phyloP scores from a whole-genome alignment of 2,329 filamentous ascomycete genomes.

The Fusarium cicatricum region DNA sequence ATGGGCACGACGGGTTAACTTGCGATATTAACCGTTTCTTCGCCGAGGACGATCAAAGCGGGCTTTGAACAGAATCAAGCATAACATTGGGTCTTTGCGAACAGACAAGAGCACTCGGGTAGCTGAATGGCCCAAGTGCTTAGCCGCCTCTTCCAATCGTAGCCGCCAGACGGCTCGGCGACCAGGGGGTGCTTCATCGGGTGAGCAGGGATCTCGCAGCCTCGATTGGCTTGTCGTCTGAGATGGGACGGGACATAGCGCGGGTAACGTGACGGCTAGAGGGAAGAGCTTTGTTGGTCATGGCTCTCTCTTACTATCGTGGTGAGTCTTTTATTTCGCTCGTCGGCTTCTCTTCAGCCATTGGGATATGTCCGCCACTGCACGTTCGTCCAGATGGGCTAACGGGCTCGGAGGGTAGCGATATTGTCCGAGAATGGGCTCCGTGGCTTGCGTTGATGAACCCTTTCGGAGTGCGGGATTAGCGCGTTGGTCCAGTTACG shows the following conservation, averaged over 20 bases:
- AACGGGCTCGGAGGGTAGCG: conserved; percentile 11
- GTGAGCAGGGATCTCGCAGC: conserved; percentile 43
- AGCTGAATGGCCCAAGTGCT: conserved; percentile 31
- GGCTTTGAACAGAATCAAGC: conserved; percentile 6
- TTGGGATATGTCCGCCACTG: conserved; percentile 26
- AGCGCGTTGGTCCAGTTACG: conserved; percentile 36
- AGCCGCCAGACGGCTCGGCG: conserved; percentile 44
- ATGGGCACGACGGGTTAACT: conserved; percentile 8
- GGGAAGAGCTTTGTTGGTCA: conserved; percentile 25
- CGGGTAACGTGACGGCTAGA: conserved; percentile 47
- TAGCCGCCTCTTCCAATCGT: conserved; percentile 46
- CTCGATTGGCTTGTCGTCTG: conserved; percentile 45
- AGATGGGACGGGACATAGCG: conserved; percentile 41
- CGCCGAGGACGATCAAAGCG: conserved; percentile 25
- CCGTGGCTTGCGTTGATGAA: conserved; percentile 38
- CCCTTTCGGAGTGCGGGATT: conserved; percentile 42
- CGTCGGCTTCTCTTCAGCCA: conserved; percentile 18
- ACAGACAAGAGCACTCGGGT: conserved; percentile 16
- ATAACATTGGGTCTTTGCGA: conserved; percentile 17
- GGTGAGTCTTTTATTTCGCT: conserved; percentile 10
- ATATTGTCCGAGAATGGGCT: conserved; percentile 35
- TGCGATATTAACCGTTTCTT: conserved; percentile 19
- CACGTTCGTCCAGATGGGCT: conserved; percentile 34
- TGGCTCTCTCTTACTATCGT: conserved; percentile 13
- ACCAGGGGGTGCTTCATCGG: conserved; percentile 40